Conservation (phyloP, 1,284 basidiomycete genomes). For the Cryptococcus wingfieldii region DNA sequence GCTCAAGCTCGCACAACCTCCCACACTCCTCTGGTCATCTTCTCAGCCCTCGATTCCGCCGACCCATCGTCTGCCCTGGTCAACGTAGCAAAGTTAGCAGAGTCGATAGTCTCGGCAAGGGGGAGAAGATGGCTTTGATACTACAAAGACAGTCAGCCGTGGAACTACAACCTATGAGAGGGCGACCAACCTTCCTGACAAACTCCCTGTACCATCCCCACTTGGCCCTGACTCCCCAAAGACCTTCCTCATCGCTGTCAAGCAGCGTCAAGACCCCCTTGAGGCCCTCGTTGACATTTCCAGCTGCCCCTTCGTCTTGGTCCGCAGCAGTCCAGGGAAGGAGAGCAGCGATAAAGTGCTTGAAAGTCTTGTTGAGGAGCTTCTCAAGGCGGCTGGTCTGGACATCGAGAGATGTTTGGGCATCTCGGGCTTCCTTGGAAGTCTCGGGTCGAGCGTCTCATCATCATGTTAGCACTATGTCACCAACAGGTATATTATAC, state of each 20-base stretch:
- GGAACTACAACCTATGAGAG: not conserved
- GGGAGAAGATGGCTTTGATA: conserved; percentile 29
- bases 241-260: conserved; percentile 35
- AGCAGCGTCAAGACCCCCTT: conserved; percentile 35
- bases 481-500: not conserved
- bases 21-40: conserved; percentile 33
- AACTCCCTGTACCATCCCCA: conserved; percentile 47
- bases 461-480: not conserved
- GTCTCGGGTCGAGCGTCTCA: conserved; percentile 28
- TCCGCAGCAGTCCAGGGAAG: conserved; percentile 27
- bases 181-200: conserved; percentile 33
- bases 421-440: conserved; percentile 37
- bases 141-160: conserved; percentile 5
- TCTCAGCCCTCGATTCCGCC: conserved; percentile 30
- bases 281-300: conserved; percentile 23
- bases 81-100: conserved; percentile 13
- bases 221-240: conserved; percentile 38
- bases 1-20: not conserved
- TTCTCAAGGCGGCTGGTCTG: conserved; percentile 36
- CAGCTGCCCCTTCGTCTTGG: conserved; percentile 1
- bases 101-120: conserved; percentile 24
- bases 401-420: conserved; percentile 38
- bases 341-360: conserved; percentile 31
- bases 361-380: conserved; percentile 30
- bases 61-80: conserved; percentile 5